Evolutionary conservation across 768 basidiomycete species (phyloP), one percentile per base, ranked within the genome.

Genomic region (Hygrocybe punicea): DNA sequence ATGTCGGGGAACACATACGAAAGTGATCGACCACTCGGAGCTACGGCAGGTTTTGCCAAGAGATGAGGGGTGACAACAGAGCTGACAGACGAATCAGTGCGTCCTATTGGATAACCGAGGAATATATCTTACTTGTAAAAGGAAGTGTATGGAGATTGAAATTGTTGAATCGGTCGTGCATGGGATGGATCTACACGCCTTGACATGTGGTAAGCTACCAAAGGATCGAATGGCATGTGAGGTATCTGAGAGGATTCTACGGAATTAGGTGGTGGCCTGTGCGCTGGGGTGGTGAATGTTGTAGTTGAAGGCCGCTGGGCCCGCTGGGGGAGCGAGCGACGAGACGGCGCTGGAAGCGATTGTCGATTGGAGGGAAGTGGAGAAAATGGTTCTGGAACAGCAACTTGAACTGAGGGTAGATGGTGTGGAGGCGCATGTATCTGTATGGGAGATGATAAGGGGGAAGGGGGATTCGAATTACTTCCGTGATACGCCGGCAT

Each of bases 71-170:
- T 60, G 42, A 65, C 63, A 53, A 83, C 76, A 51, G 81, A 76
- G 62, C 84, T 84, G 61, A 33, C 53, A 21, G 49, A 21, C 14
- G 11, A 19, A 39, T 51, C 9, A 56, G 39, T n/a, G 42, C 11
- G 21, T 37, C 34, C 14, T 44, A 54, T 36, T 55, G 44, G 34
- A 19, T 2, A 49, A 34, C 17, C 6, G 37, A 60, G 42, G 40
- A 21, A 42, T 21, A 34, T 2, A 29, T 40, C 78, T 49, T 62
- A 83, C 87, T 81, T 84, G 73, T 88, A 89, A 29, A 87, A 77
- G 2, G 53, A 51, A 23, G 55, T 29, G 29, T 44, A 45, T 4
- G 51, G n/a, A 4, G 35, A 24, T 13, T 33, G 17, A 17, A 17
- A 16, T 10, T 59, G 44, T 65, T 57, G 49, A 17, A 37, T 17